phyloP scores from a whole-genome alignment of 495 filamentous ascomycete species.

The Staphylotrichum tortipilum region DNA sequence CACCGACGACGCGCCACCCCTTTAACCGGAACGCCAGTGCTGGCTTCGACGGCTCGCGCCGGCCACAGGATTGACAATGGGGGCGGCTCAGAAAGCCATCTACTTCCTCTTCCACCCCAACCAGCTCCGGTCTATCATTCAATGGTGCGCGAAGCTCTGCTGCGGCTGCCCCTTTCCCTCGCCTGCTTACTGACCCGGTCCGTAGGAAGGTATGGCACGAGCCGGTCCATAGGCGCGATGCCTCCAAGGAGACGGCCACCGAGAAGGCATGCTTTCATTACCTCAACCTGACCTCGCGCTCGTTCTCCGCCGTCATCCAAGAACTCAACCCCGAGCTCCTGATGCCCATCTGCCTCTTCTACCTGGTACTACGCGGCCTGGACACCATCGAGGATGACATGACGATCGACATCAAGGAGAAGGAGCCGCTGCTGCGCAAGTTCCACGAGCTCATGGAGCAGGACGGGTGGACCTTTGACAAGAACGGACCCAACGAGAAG shows the following conservation, averaged over 20 bases:
- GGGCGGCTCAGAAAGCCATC: constrained; percentile 42
- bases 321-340: constrained; percentile 91
- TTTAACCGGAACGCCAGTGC: not conserved
- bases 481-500: constrained; percentile 85
- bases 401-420: constrained; percentile 69
- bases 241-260: constrained; percentile 61
- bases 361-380: constrained; percentile 78
- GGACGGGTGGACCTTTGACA: constrained; percentile 84
- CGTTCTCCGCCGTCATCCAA: constrained; percentile 88
- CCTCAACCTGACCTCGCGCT: constrained; percentile 81
- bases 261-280: constrained; percentile 76
- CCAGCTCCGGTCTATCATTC: constrained; percentile 75
- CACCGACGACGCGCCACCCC: constrained; percentile 3
- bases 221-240: constrained; percentile 76
- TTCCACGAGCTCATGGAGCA: constrained; percentile 70
- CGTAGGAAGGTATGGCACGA: constrained; percentile 93
- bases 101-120: constrained; percentile 73
- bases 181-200: constrained; percentile 2
- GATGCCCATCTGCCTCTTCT: constrained; percentile 86
- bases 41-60: not conserved
- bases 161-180: not conserved
- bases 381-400: constrained; percentile 99
- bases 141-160: constrained; percentile 59
- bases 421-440: constrained; percentile 76
- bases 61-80: constrained; percentile 28